Evolutionary conservation across 805 yeast species (phyloP).

Genomic region (Schwanniomyces sp.): DNA sequence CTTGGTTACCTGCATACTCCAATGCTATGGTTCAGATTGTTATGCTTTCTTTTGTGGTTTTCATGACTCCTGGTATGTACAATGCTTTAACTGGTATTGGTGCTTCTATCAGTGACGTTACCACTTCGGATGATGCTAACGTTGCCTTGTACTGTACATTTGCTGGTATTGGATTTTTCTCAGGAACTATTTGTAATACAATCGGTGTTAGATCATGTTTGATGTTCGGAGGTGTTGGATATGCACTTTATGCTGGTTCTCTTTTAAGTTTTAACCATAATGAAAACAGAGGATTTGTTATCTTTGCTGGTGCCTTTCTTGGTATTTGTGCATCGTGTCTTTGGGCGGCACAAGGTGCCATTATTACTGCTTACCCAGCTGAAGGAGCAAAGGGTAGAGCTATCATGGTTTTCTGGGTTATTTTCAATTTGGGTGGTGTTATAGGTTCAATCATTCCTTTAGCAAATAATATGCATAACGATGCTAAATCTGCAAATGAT

Average conservation of each 20-base stretch:
- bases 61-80: constrained; percentile 54
- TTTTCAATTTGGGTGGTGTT: constrained; percentile 62
- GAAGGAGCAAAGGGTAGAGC: constrained; percentile 54
- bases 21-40: constrained; percentile 42
- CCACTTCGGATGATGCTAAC: constrained; percentile 46
- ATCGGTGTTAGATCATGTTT: constrained; percentile 47
- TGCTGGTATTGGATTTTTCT: constrained; percentile 57
- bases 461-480: constrained; percentile 46
- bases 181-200: constrained; percentile 53
- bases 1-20: constrained; percentile 36
- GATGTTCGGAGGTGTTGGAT: constrained; percentile 55
- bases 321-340: constrained; percentile 55
- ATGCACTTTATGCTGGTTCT: constrained; percentile 53
- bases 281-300: constrained; percentile 49
- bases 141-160: constrained; percentile 56
- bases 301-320: constrained; percentile 57
- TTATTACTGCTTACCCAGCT: constrained; percentile 57
- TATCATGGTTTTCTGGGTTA: constrained; percentile 58
- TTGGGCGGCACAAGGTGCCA: constrained; percentile 62
- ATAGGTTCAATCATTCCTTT: constrained; percentile 61
- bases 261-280: constrained; percentile 48
- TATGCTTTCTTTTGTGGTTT: constrained; percentile 46
- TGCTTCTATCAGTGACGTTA: constrained; percentile 42
- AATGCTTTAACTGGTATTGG: constrained; percentile 53
- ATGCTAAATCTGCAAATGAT: constrained; percentile 35